Conservation (phyloP, 306 rosid species). For the Cucurbita pepo region DNA sequence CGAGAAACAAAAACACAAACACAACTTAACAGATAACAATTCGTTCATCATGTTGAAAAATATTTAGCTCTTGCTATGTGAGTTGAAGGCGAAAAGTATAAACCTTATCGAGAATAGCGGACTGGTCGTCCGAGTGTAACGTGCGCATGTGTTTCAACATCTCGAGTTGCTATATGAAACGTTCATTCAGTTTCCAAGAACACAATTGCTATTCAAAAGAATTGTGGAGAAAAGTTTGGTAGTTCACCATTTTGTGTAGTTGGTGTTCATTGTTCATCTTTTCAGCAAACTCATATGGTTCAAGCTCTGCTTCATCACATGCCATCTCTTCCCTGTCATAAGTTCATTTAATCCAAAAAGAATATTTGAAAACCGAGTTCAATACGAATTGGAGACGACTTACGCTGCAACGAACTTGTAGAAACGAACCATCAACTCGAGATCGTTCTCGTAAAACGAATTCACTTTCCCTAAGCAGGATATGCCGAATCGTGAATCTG, state of each 20-base stretch:
- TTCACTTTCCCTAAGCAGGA: constrained; percentile 66
- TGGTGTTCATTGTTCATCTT: constrained; percentile 33
- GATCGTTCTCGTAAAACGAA: constrained; percentile 46
- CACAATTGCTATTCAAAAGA: neutral
- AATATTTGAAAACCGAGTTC: neutral
- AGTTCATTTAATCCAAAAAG: neutral
- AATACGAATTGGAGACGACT: neutral
- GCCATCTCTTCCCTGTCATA: constrained; percentile 69
- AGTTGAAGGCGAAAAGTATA: neutral
- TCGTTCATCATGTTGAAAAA: neutral
- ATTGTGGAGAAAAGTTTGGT: neutral
- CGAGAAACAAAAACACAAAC: neutral
- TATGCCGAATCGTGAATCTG: constrained; percentile 67
- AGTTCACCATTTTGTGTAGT: constrained; percentile 46
- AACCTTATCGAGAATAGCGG: constrained; percentile 73
- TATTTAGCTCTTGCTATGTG: neutral
- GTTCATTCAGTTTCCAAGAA: neutral
- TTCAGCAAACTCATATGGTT: constrained; percentile 49
- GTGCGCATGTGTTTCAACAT: constrained; percentile 68
- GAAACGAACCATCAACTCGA: constrained; percentile 49
- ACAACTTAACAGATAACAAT: neutral
- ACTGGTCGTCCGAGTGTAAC: constrained; percentile 58
- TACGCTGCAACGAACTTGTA: constrained; percentile 55
- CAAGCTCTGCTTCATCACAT: constrained; percentile 86
- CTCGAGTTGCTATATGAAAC: constrained; percentile 55